These are phyloP conservation scores for Funneliformis mosseae DNA, from an alignment of 192 early-diverging fungal genomes.

Conservation along the genomic window DNA sequence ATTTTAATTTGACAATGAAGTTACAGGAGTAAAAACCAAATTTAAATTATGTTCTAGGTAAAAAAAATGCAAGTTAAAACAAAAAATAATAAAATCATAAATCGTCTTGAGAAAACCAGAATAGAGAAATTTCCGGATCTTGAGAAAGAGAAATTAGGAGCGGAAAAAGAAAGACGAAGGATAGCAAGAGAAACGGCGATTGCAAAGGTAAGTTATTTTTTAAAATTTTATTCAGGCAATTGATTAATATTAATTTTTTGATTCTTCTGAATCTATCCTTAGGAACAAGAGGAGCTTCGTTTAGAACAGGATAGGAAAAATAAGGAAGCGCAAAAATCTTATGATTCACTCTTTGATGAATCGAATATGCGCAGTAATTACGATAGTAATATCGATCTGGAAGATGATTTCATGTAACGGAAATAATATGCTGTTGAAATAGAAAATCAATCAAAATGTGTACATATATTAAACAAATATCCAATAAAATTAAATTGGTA, in stretches of 20 bases:
- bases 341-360: slow-evolving; percentile 53
- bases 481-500: no score
- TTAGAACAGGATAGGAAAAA: slow-evolving; percentile 46
- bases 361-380: slow-evolving; percentile 58
- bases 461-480: no score
- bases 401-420: slow-evolving; percentile 69
- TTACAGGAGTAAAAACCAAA: not conserved
- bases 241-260: not conserved
- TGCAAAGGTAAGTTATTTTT: slow-evolving; percentile 36
- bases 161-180: slow-evolving; percentile 50
- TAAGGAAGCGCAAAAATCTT: slow-evolving; percentile 48
- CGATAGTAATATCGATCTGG: slow-evolving; percentile 53
- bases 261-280: not conserved
- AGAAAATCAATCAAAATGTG: not conserved
- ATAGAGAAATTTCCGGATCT: slow-evolving; percentile 78
- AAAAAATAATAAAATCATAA: slow-evolving; percentile 82
- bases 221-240: not conserved
- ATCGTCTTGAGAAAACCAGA: slow-evolving; percentile 94
- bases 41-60: slow-evolving; percentile 49
- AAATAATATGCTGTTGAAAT: not conserved
- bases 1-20: not conserved
- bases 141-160: slow-evolving; percentile 66
- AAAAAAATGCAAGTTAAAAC: slow-evolving; percentile 79
- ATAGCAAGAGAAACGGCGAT: slow-evolving; percentile 36
- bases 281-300: slow-evolving; percentile 47